Conservation (phyloP, 1,284 basidiomycete genomes). For the Cystobasidium sp. region DNA sequence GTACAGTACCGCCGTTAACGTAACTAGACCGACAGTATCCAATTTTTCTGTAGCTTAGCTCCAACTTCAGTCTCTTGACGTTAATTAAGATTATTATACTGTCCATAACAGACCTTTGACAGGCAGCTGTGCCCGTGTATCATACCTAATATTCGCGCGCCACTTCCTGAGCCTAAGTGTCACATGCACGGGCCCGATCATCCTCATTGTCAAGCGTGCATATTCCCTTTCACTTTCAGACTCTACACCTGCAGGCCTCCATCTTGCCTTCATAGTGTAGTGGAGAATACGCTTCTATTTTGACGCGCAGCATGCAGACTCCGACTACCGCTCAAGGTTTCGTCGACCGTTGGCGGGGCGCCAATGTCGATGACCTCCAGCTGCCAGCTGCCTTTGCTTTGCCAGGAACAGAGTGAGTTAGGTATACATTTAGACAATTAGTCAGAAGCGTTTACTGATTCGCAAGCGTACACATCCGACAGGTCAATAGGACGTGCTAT, state of each 20-base stretch:
- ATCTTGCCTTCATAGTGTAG: background rate
- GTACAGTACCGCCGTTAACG: too few relatives aligned
- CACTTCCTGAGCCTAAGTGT: too few relatives aligned
- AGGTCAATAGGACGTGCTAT: conserved; percentile 39
- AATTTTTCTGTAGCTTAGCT: too few relatives aligned
- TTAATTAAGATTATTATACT: too few relatives aligned
- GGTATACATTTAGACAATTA: too few relatives aligned
- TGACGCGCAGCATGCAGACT: conserved; percentile 5
- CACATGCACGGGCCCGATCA: too few relatives aligned
- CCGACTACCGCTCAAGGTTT: conserved; percentile 31
- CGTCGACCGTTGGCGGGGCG: conserved; percentile 33
- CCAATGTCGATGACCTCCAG: conserved; percentile 38
- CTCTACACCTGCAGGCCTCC: background rate
- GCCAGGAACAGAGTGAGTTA: conserved; percentile 30
- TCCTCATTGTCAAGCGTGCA: too few relatives aligned
- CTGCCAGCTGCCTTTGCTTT: conserved; percentile 41
- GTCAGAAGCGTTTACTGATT: too few relatives aligned
- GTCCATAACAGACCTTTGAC: too few relatives aligned
- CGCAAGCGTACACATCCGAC: background rate
- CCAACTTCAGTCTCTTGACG: too few relatives aligned
- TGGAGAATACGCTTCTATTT: background rate
- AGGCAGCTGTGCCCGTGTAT: background rate
- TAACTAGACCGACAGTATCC: too few relatives aligned
- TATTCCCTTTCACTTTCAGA: background rate
- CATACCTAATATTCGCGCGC: too few relatives aligned